Conservation (phyloP, 1,284 basidiomycete genomes). For the Fomes fomentarius region DNA sequence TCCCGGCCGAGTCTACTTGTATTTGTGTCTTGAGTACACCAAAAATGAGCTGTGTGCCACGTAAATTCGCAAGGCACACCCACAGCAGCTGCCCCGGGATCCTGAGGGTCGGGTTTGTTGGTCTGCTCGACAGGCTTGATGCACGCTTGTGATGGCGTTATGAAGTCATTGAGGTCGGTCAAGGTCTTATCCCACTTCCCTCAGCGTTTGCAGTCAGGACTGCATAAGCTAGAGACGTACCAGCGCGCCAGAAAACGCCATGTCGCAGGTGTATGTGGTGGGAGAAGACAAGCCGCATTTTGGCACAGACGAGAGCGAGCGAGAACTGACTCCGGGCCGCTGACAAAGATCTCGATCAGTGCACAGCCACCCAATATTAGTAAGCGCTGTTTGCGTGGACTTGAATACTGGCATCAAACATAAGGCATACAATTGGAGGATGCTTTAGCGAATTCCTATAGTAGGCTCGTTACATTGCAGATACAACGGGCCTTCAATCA, state of each 20-base stretch:
- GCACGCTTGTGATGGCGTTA: slow-evolving; percentile 96
- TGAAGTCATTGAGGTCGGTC: slow-evolving; percentile 97
- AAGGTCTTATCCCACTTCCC: slow-evolving; percentile 61
- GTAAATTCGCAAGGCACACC: no score
- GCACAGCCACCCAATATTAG: slow-evolving; percentile 20
- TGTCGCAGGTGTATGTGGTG: slow-evolving; percentile 33
- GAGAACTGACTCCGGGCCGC: slow-evolving; percentile 10
- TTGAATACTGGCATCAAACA: no score
- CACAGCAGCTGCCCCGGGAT: slow-evolving; percentile 64
- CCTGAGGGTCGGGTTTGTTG: slow-evolving; percentile 47
- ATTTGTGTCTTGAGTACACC: slow-evolving; percentile 96
- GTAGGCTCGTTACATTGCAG: no score
- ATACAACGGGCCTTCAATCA: no score
- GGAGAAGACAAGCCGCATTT: not conserved
- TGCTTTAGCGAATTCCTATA: no score
- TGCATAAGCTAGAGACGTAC: slow-evolving; percentile 46
- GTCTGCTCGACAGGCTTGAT: slow-evolving; percentile 92
- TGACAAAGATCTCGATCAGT: slow-evolving; percentile 23
- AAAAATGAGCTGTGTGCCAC: no score
- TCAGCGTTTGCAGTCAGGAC: slow-evolving; percentile 4
- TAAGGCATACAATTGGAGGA: no score
- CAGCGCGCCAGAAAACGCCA: slow-evolving; percentile 92
- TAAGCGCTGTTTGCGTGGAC: no score
- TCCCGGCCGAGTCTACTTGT: slow-evolving; percentile 77
- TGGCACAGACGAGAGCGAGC: slow-evolving; percentile 10